Base-by-base conservation (phyloP, 164 flowering plant species). In the Buxus sempervirens region DNA sequence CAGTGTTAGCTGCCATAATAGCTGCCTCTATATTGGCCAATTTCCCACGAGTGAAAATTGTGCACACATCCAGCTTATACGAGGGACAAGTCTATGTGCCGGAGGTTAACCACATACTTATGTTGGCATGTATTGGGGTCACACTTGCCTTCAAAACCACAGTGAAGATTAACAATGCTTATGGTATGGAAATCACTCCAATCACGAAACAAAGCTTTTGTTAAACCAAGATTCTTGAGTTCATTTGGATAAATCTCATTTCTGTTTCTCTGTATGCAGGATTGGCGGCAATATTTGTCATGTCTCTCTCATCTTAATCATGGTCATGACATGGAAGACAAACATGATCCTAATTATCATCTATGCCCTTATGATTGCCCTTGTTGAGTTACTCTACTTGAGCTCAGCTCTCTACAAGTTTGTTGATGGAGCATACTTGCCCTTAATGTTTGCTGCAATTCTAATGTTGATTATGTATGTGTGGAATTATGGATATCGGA, bases 31-130 rank as follows among this genome's bases (percentile, higher is more conserved):
- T 79, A 45, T 76, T 77, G 0, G 79, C 66, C 0, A 23, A 18
- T 51, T 78, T 78, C 22, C 79, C 79, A 20, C 49, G 77, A 4
- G 79, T 79, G 16, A 73, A 71, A 28, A 55, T 79, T 9, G 70
- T 79, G 19, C 80, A 79, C 58, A 76, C 82, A 58, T 79, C 82
- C 9, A 5, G 71, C 14, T 64, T 76, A 53, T 64, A 67, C 36
- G 60, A 67, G 38, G 77, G 77, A 9, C 82, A 79, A 58, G 71
- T 79, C 23, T 79, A 76, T 62, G 58, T 77, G 1, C 82, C 80
- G 0, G 82, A 77, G 32, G 48, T 79, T 65, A 79, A 79, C 27
- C 22, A 65, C 69, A 19, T 79, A 26, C 80, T 79, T 5, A 79
- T 79, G 82, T 0, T 76, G 22, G 79, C 80, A 4, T 78, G 80